Conservation (phyloP, 768 basidiomycete species). For the Pleurotus sapidus region DNA sequence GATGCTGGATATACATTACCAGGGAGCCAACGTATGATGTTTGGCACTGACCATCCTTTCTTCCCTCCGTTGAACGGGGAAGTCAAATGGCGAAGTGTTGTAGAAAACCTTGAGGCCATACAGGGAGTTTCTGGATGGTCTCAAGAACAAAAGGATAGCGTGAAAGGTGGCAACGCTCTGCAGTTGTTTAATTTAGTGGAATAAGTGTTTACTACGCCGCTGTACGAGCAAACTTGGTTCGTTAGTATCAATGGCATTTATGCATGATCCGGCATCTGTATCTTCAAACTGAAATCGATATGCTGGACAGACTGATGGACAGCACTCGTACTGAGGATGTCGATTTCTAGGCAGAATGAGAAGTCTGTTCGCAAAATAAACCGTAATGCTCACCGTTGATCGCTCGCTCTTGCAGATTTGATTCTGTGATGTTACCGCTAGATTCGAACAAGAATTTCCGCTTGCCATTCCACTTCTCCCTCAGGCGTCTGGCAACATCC, state of each 20-base stretch:
- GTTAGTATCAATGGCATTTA: conserved; percentile 4
- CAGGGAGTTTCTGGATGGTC: conserved; percentile 60
- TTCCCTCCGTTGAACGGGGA: conserved; percentile 74
- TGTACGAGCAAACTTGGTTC: conserved; percentile 6
- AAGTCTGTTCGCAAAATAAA: background rate
- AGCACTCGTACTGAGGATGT: conserved; percentile 88
- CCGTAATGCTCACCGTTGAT: conserved; percentile 63
- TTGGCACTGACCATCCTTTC: conserved; percentile 90
- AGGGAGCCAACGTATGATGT: conserved; percentile 65
- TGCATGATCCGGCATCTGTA: conserved; percentile 58
- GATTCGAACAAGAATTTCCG: conserved; percentile 89
- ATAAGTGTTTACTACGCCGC: conserved; percentile 12
- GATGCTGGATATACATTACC: conserved; percentile 31
- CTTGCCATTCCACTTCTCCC: conserved; percentile 76
- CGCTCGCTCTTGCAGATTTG: conserved; percentile 75
- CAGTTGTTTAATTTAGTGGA: conserved; percentile 55
- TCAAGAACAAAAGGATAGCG: conserved; percentile 56
- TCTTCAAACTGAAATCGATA: conserved; percentile 96
- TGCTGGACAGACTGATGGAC: conserved; percentile 93
- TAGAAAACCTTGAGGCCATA: conserved; percentile 83
- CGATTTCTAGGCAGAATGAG: conserved; percentile 62
- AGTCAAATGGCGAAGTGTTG: conserved; percentile 81
- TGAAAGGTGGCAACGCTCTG: conserved; percentile 73
- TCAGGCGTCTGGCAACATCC: conserved; percentile 64
- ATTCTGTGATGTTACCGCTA: conserved; percentile 92